Base-by-base conservation (phyloP, 352 stramenopile genomes). In the Phytophthora ohioensis region DNA sequence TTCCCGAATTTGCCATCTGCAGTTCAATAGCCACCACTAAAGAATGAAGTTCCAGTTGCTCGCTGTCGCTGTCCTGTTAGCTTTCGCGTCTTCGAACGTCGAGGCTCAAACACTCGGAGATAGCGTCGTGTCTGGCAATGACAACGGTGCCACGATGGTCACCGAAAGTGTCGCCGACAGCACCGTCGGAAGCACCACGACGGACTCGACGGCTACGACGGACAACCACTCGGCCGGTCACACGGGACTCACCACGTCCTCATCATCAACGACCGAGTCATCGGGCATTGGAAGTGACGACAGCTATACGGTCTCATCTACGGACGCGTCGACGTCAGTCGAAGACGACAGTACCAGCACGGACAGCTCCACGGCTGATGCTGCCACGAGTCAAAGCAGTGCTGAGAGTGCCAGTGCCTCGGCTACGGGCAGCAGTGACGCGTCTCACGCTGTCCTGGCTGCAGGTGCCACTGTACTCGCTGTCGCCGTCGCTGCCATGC, bases 81-180 rank as follows among this genome's bases (percentile, higher is more conserved):
- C 64, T 0, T 32, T 80, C 39, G 51, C 59, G 7, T 56, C 58
- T 31, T 64, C 68, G 0, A 59, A 42, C 36, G 49, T 68, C 17
- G 56, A 72, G 8, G 73, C 75, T 4, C 64, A 74, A 47, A 81
- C 72, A 11, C 76, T 83, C 51, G 76, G 76, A 51, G 73, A 83
- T 36, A 81, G 73, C 60, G 60, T 71, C 34, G 70, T 83, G 30
- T 57, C 76, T 1, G 75, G 68, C 38, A 78, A 80, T 47, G 72
- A 78, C 51, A 67, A 72, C 49, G 60, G 61, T 21, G 63, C 74
- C 35, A 36, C 21, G 8, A 74, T 68, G 66, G 32, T 35, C 13
- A 71, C 66, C 2, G 60, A 71, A 9, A 70, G 57, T 54, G 11
- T 67, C 11, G 49, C 67, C 17, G 57, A 69, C 56, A 76, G 57